Base-by-base conservation (phyloP, 2,329 filamentous ascomycete genomes). In the Fonsecaea nubica region DNA sequence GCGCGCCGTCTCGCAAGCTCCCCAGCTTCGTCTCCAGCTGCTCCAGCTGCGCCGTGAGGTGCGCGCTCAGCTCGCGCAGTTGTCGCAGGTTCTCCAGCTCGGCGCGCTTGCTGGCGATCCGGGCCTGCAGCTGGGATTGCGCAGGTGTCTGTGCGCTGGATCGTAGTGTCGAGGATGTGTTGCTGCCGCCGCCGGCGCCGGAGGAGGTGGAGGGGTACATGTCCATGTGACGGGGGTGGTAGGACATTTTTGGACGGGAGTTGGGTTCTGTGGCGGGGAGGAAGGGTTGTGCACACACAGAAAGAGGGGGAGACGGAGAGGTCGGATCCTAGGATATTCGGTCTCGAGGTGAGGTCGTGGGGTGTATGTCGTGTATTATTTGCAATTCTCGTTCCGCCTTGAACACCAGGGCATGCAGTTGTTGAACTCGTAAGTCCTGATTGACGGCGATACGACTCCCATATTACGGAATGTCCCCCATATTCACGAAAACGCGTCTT, bases 1-100 rank as follows among this genome's bases (percentile, higher is more conserved):
- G 86, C 5, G 87, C 87, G 15, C 87, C 87, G 74, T 87, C 83
- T 45, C 85, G 85, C 65, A 90, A 76, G 4, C 86, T 89, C 33
- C 79, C 78, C 64, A 90, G 76, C 75, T 89, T 89, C 68, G 83
- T 80, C 71, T 89, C 86, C 62, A 90, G 78, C 71, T 81, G 81
- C 72, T 88, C 82, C 86, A 90, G 89, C 73, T 89, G 87, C 61
- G 82, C 81, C 36, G 87, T 87, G 35, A 90, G 78, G n/a, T 83
- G 84, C 50, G 80, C 84, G 72, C 86, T 89, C 60, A 89, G 78
- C 70, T 87, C 86, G 66, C 87, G 85, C 63, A 90, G 76, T 73
- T 89, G 85, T 67, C 83, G 84, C 64, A 90, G 79, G 69, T 84
- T 87, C 60, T 88, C 86, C 50, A 90, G 80, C 74, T 90, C 87